These are phyloP conservation scores for Paramecium pentaurelia DNA, from an alignment of 73 alveolate genomes.

Conservation along the genomic window DNA sequence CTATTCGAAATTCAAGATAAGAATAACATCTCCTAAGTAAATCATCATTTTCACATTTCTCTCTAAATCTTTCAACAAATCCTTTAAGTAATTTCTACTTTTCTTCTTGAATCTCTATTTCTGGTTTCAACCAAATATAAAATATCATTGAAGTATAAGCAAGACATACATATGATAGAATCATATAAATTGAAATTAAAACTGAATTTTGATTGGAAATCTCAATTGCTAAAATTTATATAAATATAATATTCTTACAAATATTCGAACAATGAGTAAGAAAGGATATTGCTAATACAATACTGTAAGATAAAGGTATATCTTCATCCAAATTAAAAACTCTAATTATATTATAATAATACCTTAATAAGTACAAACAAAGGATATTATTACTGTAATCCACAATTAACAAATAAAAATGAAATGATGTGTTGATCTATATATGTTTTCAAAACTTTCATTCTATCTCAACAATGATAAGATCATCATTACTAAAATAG, in stretches of 20 bases:
- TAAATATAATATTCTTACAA: not conserved
- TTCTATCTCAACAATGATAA: not conserved
- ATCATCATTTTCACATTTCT: not conserved
- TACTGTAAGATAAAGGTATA: not conserved
- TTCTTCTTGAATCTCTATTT: not conserved
- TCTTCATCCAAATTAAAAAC: not conserved
- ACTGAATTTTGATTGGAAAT: not conserved
- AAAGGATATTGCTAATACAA: not conserved
- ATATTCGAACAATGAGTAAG: not conserved
- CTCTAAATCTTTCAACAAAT: not conserved
- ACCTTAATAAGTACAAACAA: not conserved
- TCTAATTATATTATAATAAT: not conserved
- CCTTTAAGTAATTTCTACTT: conserved; percentile 10
- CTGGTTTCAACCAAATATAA: conserved; percentile 29
- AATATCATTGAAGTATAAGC: not conserved
- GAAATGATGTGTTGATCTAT: not conserved
- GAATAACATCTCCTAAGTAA: not conserved
- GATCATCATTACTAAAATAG: not conserved
- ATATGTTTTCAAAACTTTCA: not conserved
- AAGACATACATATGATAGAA: not conserved
- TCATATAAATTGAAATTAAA: conserved; percentile 2
- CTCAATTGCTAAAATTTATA: not conserved
- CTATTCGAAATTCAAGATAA: not conserved
- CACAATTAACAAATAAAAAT: not conserved
- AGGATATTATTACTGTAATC: not conserved